A percentile compares a stretch with the other conserved stretches of the same genome.
These are phyloP conservation scores for Pseudozyma tsukubaensis DNA, from an alignment of 1,284 basidiomycete species.

Conservation along the genomic window DNA sequence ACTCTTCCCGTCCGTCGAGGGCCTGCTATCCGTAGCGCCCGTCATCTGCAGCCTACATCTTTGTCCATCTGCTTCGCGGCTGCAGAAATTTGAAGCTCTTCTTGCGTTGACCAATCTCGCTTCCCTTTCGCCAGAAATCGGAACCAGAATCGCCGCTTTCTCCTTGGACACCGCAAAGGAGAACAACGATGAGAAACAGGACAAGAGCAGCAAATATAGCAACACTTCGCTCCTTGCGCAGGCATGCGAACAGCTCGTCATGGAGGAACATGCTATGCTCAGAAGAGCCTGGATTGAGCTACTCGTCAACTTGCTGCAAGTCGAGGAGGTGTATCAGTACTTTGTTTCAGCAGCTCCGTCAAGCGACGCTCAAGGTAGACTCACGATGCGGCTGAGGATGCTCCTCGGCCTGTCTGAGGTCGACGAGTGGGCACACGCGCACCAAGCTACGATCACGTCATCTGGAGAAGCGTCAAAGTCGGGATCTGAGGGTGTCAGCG, in stretches of 20 bases:
- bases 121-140: conserved; percentile 70
- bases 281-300: conserved; percentile 89
- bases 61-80: conserved; percentile 73
- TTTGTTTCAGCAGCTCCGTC: conserved; percentile 8
- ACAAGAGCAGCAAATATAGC: conserved; percentile 6
- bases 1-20: conserved; percentile 76
- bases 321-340: conserved; percentile 73
- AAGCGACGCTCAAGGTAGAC: conserved; percentile 14
- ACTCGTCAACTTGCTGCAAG: conserved; percentile 88
- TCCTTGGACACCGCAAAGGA: not conserved
- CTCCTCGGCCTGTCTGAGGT: conserved; percentile 31
- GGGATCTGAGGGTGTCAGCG: conserved; percentile 6
- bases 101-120: conserved; percentile 97
- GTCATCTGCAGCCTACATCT: conserved; percentile 49
- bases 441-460: not conserved
- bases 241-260: conserved; percentile 74
- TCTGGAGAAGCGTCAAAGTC: not conserved
- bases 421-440: conserved; percentile 28
- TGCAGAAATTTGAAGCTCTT: conserved; percentile 89
- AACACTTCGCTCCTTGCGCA: conserved; percentile 22
- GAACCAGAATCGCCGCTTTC: conserved; percentile 69
- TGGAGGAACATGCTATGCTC: conserved; percentile 82
- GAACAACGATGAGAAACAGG: not conserved
- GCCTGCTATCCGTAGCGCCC: conserved; percentile 25
- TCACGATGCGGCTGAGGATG: conserved; percentile 30